Evolutionary conservation across 305 asterid species (phyloP), one percentile per base, ranked within the genome.

Genomic region (Fraxinus velutina): DNA sequence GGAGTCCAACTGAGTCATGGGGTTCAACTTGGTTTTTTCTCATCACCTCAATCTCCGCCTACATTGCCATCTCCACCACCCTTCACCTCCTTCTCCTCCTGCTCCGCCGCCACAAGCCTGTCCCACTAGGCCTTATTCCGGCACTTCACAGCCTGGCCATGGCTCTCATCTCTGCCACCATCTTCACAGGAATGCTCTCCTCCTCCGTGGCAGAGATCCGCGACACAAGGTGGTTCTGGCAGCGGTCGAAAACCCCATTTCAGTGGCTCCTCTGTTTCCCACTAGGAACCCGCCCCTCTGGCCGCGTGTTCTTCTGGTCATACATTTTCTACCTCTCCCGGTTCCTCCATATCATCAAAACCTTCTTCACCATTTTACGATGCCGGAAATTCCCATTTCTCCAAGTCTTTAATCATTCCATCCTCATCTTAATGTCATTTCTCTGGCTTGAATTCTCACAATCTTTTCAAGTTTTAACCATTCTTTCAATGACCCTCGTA

Each of bases 221-320:
- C 5, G 92, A 93, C 82, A 92, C 98, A 0, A 83, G 90, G 86
- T 93, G 98, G 97, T 68, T 93, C 76, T 91, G 97, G 97, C 84
- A 80, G 78, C 88, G 96, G 13, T 88, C 88, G 19, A 89, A 88
- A 27, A 93, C 96, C 82, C 89, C 96, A 0, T 84, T 93, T 21
- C 88, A 93, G 37, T 93, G 97, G 97, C 93, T 92, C 79, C 89
- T 93, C 30, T 93, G 98, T 70, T 93, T 93, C 86, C 98, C 98
- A 0, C 87, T 93, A 1, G 98, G 98, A 60, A 93, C 94, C 5
- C 97, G 98, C 72, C 90, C 97, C 39, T 88, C 94, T 0, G 98
- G 97, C 37, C 87, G 98, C 5, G 95, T 93, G 0, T 93, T 93
- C 87, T 93, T 93, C 86, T 92, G 97, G 98, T 93, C 98, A 0